phyloP scores from a whole-genome alignment of 768 basidiomycete genomes.

The Aureoboletus auriporus region DNA sequence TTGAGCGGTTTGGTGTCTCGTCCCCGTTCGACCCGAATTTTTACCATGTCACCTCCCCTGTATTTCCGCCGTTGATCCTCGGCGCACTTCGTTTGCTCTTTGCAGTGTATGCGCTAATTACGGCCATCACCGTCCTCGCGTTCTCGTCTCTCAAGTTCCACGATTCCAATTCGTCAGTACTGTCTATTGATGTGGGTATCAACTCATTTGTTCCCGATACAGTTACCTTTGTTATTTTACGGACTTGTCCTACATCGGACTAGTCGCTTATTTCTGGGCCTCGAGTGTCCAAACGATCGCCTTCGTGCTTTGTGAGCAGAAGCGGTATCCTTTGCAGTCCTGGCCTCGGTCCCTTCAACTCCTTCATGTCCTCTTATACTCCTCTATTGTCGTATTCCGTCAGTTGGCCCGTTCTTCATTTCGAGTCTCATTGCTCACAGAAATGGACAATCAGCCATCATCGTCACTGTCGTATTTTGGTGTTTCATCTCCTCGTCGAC shows the following conservation, averaged over 20 bases:
- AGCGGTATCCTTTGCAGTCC: constrained; percentile 50
- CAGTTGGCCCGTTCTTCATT: constrained; percentile 24
- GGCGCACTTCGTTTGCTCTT: constrained; percentile 44
- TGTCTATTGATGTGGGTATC: constrained; percentile 9
- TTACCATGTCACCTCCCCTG: constrained; percentile 37
- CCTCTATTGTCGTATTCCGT: constrained; percentile 57
- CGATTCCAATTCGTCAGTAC: constrained; percentile 28
- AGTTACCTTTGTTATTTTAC: constrained; percentile 70
- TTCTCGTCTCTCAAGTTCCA: constrained; percentile 29
- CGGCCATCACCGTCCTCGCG: constrained; percentile 33
- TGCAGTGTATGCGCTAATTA: constrained; percentile 46
- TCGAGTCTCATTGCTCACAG: not conserved
- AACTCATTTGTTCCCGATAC: not conserved
- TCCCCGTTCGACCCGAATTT: constrained; percentile 38
- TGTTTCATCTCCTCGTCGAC: constrained; percentile 40
- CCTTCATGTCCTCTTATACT: constrained; percentile 50
- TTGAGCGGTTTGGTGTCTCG: constrained; percentile 31
- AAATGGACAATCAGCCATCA: constrained; percentile 41
- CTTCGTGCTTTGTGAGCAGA: constrained; percentile 35
- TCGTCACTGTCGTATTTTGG: constrained; percentile 68
- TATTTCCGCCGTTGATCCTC: constrained; percentile 42
- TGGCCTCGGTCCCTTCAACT: constrained; percentile 57
- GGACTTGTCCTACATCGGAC: constrained; percentile 55
- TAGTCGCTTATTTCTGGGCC: constrained; percentile 61
- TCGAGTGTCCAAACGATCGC: constrained; percentile 48